phyloP scores from a whole-genome alignment of 2,329 filamentous ascomycete species.

The Pyrenophora teres region DNA sequence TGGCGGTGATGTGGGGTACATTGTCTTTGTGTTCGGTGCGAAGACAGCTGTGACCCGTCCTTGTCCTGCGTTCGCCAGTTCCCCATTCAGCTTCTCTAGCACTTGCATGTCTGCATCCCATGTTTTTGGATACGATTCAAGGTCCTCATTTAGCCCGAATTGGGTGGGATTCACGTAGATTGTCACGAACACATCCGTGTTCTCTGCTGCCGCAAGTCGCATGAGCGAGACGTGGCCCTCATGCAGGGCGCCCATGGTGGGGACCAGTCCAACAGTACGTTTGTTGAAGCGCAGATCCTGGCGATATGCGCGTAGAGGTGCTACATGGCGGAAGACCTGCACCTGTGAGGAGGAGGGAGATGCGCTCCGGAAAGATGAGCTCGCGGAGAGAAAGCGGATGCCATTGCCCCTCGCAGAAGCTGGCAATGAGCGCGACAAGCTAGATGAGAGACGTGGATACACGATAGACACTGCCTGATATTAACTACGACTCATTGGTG shows the following conservation, averaged over 20 bases:
- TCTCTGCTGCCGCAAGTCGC: conserved; percentile 79
- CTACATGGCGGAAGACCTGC: conserved; percentile 75
- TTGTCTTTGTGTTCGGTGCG: conserved; percentile 77
- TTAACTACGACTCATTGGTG: conserved; percentile 25
- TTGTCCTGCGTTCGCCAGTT: conserved; percentile 60
- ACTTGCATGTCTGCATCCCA: conserved; percentile 77
- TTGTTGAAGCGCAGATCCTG: conserved; percentile 67
- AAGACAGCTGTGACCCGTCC: conserved; percentile 84
- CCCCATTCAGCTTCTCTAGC: conserved; percentile 69
- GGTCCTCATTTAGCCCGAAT: conserved; percentile 87
- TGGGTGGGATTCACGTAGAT: conserved; percentile 97
- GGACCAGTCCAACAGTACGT: conserved; percentile 82
- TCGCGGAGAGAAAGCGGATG: conserved; percentile 28
- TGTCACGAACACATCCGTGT: conserved; percentile 84
- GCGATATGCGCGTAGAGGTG: conserved; percentile 72
- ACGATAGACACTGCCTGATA: conserved; percentile 12
- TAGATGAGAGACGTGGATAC: conserved; percentile 3
- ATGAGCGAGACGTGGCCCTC: conserved; percentile 86
- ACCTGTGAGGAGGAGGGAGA: conserved; percentile 50
- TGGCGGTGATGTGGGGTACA: conserved; percentile 85
- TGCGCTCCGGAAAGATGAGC: conserved; percentile 23
- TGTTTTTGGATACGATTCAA: conserved; percentile 86
- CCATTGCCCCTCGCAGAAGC: conserved; percentile 3
- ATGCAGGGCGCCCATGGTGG: conserved; percentile 98
- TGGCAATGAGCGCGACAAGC: conserved; percentile 3